These are phyloP conservation scores for Excoecaria agallocha DNA, from an alignment of 345 rosid species.

Conservation along the genomic window DNA sequence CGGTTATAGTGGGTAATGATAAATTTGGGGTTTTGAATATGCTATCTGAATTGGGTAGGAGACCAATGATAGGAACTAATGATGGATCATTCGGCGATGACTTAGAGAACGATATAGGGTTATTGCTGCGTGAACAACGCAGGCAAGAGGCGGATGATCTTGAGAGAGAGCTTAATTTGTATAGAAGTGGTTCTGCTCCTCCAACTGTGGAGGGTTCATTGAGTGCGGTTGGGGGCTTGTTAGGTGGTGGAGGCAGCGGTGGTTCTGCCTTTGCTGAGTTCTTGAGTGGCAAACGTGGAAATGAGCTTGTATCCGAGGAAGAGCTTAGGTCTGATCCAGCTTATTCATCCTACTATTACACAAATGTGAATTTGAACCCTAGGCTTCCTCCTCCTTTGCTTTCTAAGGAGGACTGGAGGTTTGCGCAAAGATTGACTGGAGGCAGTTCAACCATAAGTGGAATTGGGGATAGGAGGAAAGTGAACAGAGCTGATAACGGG, in stretches of 20 bases:
- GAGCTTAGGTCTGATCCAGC: slow-evolving; percentile 84
- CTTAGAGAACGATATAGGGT: slow-evolving; percentile 68
- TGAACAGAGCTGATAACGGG: slow-evolving; percentile 41
- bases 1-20: slow-evolving; percentile 29
- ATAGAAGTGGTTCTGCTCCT: slow-evolving; percentile 75
- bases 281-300: slow-evolving; percentile 42
- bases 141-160: slow-evolving; percentile 55
- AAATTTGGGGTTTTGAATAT: slow-evolving; percentile 37
- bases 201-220: slow-evolving; percentile 74
- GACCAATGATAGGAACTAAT: slow-evolving; percentile 61
- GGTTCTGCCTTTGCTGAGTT: slow-evolving; percentile 40
- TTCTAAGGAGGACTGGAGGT: slow-evolving; percentile 85
- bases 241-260: slow-evolving; percentile 38
- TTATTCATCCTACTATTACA: slow-evolving; percentile 63
- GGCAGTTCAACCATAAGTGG: slow-evolving; percentile 59
- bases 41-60: slow-evolving; percentile 60
- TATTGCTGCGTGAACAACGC: slow-evolving; percentile 49
- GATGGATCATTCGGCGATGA: slow-evolving; percentile 73
- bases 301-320: slow-evolving; percentile 51
- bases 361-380: slow-evolving; percentile 78
- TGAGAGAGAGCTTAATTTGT: slow-evolving; percentile 61
- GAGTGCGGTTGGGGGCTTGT: slow-evolving; percentile 58
- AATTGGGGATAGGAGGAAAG: slow-evolving; percentile 70
- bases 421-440: slow-evolving; percentile 70
- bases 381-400: slow-evolving; percentile 88